Evolutionary conservation across 108 stramenopile species (phyloP), one percentile per base, ranked within the genome.

Genomic region (Licmophora abbreviata): DNA sequence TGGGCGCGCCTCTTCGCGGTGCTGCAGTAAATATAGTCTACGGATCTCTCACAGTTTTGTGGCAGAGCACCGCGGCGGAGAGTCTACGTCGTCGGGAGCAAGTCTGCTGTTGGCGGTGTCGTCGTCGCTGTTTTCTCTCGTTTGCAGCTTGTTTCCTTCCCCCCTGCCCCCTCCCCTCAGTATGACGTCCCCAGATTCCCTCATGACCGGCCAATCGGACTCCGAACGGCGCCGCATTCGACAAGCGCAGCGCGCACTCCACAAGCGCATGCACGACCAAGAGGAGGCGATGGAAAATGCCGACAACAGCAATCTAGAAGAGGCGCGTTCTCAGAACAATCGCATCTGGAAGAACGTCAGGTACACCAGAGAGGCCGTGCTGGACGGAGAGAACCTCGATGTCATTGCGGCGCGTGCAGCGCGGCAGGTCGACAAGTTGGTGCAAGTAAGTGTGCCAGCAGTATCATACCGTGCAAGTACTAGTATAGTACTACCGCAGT

Each of bases 321-420:
- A 56, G 38, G 61, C 44, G 3, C 67, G 88, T 29, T 40, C 56
- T 9, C 29, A 63, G 47, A 93, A 93, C 69, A 93, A 93, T 54
- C 50, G 65, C 42, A 53, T 93, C 17, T 90, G 67, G 61, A 33
- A 74, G 8, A 34, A 76, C 18, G 92, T 93, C 17, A 42, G 55
- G 17, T 85, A 74, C 66, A 74, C 88, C 11, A 73, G 86, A 7
- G 92, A 93, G 68, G 81, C 84, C 14, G 92, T 88, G 27, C 43
- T 93, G 62, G 92, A 93, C 58, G 79, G 75, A 7, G 84, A 90
- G 33, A 93, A 93, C 56, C 22, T 88, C 29, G 69, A 79, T 38
- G 46, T 77, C 32, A 79, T 90, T 64, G 56, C 83, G 4, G 56
- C 56, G 11, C 59, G 74, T 60, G 76, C 77, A 7, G 68, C 74